These are phyloP conservation scores for Starmerella floricola DNA, from an alignment of 805 yeast genomes.

Conservation along the genomic window DNA sequence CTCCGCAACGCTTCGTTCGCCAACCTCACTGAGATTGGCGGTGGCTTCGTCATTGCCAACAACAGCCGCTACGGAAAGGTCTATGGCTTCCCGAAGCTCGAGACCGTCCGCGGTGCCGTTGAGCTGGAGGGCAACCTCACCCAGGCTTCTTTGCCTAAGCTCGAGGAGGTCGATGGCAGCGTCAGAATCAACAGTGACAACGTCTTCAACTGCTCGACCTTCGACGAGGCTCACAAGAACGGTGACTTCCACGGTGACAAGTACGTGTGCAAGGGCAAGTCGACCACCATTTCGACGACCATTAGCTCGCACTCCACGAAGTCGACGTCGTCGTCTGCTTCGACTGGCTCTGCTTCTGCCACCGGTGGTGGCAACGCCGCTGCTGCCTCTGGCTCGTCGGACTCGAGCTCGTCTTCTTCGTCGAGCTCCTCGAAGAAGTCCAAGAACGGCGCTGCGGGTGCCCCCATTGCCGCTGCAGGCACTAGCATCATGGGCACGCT, in stretches of 20 bases:
- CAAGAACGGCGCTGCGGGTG: conserved; percentile 16
- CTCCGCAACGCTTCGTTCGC: conserved; percentile 60
- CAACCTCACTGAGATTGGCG: conserved; percentile 62
- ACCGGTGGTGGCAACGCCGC: conserved; percentile 9
- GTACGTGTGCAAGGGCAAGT: conserved; percentile 37
- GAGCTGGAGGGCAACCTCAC: conserved; percentile 67
- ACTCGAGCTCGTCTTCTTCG: conserved; percentile 5
- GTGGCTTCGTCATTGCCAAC: conserved; percentile 85
- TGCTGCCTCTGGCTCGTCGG: conserved; percentile 9
- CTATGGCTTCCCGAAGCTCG: conserved; percentile 61
- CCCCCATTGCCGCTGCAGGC: conserved; percentile 12
- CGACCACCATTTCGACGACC: conserved; percentile 23
- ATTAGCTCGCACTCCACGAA: conserved; percentile 14
- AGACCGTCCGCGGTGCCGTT: conserved; percentile 80
- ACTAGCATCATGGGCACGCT: conserved; percentile 19
- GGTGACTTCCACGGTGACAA: conserved; percentile 88
- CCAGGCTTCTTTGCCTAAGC: conserved; percentile 60
- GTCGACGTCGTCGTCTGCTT: conserved; percentile 12
- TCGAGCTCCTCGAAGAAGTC: conserved; percentile 8
- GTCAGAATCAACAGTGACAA: conserved; percentile 56
- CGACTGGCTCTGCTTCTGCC: conserved; percentile 9
- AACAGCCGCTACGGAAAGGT: conserved; percentile 59
- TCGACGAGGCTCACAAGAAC: conserved; percentile 55
- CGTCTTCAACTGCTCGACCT: conserved; percentile 68
- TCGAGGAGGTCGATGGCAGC: conserved; percentile 83